These are phyloP conservation scores for Leishmania arabica DNA, from an alignment of 208 protist species.

Conservation along the genomic window DNA sequence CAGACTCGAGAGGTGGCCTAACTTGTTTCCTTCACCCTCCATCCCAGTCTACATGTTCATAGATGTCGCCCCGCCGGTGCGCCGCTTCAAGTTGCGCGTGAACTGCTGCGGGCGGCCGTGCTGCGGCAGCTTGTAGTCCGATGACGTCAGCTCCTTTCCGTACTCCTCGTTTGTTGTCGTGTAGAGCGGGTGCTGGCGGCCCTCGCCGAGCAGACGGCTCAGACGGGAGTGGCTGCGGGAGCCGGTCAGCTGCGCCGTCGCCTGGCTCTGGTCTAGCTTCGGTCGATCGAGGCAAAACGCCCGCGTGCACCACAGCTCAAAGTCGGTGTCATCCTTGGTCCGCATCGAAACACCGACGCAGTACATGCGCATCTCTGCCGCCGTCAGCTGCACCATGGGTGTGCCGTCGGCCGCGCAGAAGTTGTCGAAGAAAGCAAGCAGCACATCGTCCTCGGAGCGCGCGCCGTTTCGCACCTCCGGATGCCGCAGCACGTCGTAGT, in stretches of 20 bases:
- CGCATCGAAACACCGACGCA: conserved; percentile 59
- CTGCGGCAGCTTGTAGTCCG: conserved; percentile 27
- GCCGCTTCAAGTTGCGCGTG: conserved; percentile 52
- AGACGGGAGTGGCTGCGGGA: conserved; percentile 41
- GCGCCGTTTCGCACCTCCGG: conserved; percentile 52
- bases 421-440: conserved; percentile 50
- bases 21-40: background rate
- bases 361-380: conserved; percentile 72
- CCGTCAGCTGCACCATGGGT: conserved; percentile 39
- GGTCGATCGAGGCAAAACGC: conserved; percentile 84
- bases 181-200: conserved; percentile 71
- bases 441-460: conserved; percentile 48
- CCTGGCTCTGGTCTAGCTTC: conserved; percentile 41
- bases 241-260: conserved; percentile 27
- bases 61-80: conserved; percentile 59
- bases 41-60: conserved; percentile 86
- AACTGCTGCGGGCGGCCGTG: conserved; percentile 76
- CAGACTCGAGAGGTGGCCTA: background rate
- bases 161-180: conserved; percentile 68
- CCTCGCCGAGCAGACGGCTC: conserved; percentile 52
- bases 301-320: conserved; percentile 85
- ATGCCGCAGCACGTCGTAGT: conserved; percentile 82
- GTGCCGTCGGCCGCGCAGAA: conserved; percentile 37
- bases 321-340: conserved; percentile 64
- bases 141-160: conserved; percentile 47